Conservation (phyloP, 2,329 filamentous ascomycete genomes). For the Colletotrichum orchidophilum region DNA sequence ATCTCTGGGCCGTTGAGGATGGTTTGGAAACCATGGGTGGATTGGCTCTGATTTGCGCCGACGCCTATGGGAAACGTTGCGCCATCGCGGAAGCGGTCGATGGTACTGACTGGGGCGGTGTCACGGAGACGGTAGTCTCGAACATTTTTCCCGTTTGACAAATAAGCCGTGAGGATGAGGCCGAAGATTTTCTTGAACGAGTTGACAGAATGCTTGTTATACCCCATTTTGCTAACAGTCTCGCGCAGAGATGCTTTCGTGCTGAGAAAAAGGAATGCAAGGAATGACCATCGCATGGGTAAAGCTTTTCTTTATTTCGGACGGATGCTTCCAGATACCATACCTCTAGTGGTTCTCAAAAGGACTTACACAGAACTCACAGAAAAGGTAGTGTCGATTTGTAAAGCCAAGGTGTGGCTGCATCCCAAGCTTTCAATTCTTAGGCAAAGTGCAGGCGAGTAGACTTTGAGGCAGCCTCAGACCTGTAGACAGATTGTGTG, state of each 20-base stretch:
- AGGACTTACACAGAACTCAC: no score
- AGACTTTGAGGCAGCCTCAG: not conserved
- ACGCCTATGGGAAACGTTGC: conserved; percentile 42
- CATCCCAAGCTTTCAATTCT: no score
- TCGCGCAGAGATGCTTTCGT: not conserved
- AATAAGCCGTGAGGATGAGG: not conserved
- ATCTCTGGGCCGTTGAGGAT: conserved; percentile 58
- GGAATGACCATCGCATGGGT: not conserved
- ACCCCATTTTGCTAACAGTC: not conserved
- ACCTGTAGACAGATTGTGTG: not conserved
- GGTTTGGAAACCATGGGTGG: conserved; percentile 46
- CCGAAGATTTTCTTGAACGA: not conserved
- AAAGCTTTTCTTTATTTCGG: no score
- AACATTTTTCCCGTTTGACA: not conserved
- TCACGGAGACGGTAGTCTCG: not conserved
- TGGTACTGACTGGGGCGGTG: conserved; percentile 47
- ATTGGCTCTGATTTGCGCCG: conserved; percentile 28
- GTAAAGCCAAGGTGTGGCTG: no score
- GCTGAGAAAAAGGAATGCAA: not conserved
- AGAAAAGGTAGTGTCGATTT: no score
- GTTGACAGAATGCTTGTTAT: not conserved
- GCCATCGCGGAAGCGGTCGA: conserved; percentile 52
- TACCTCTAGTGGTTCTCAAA: no score
- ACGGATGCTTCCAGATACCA: no score
- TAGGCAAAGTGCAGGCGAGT: no score